Base-by-base conservation (phyloP, 768 basidiomycete species). In the Pholiota microspora region DNA sequence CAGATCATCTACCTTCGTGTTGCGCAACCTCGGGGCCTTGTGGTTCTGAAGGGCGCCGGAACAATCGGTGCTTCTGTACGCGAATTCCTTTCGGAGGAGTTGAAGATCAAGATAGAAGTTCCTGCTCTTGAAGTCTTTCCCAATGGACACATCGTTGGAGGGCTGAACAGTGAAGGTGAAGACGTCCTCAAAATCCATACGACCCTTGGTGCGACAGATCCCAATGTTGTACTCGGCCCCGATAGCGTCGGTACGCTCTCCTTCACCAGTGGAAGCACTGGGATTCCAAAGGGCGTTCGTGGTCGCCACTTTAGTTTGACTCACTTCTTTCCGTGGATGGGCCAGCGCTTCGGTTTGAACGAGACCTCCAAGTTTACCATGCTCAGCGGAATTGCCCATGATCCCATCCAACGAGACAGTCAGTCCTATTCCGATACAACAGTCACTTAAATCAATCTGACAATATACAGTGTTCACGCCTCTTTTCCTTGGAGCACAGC, bases 251-350 rank as follows among this genome's bases (percentile, higher is more conserved):
- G 91, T 0, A 99, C 97, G 0, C 73, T 99, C 23, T 94, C 92
- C 1, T 99, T 99, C 74, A 99, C 97, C 1, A 94, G 90, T 62
- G 97, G 97, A 50, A 94, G 92, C 62, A 99, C 97, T 0, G 96
- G 97, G 25, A 94, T 98, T 44, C 97, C 97, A 0, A 98, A 99
- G 74, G 96, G 96, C n/a, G 96, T 99, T 16, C 83, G 82, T 57
- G 97, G 97, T 0, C 77, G 97, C 42, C 97, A 99, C 69, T 98
- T 90, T 71, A 93, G 90, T 60, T 73, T 99, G 60, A 99, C 97
- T 0, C 97, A 98, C 68, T 99, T 98, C 80, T 98, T 98, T 83
- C 95, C 95, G 2, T 99, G 97, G 97, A 98, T 99, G 97, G 88
- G 89, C 18, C 74, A 92, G 66, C 73, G 85, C 27, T 99, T 98